A percentile compares a stretch with the other conserved stretches of the same genome.
Evolutionary conservation across 2,329 filamentous ascomycete species (phyloP).

Genomic region (Xylariomycetidae sp.): DNA sequence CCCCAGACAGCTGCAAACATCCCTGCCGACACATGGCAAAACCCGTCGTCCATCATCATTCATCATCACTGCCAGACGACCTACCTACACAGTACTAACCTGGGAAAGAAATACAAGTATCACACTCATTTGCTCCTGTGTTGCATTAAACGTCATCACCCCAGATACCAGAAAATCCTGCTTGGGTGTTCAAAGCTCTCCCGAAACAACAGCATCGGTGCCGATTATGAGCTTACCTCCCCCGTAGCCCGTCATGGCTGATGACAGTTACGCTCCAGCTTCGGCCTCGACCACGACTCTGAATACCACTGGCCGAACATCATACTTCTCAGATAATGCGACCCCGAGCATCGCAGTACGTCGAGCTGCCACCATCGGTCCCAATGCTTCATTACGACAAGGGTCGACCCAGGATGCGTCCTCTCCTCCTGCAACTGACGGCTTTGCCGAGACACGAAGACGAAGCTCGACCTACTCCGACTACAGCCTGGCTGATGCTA

Average conservation of each 20-base stretch:
- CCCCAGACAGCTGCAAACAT: neutral
- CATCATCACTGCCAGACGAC: too few relatives aligned
- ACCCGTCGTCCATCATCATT: neutral
- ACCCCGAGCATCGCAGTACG: slow-evolving; percentile 35
- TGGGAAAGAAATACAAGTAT: too few relatives aligned
- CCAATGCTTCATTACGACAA: slow-evolving; percentile 18
- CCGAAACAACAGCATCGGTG: neutral
- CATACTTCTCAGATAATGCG: slow-evolving; percentile 12
- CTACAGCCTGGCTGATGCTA: slow-evolving; percentile 64
- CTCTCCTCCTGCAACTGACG: slow-evolving; percentile 11
- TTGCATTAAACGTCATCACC: too few relatives aligned
- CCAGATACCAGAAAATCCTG: neutral
- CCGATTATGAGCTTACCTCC: slow-evolving; percentile 9
- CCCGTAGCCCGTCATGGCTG: slow-evolving; percentile 21
- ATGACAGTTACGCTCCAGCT: slow-evolving; percentile 19
- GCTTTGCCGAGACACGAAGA: slow-evolving; percentile 40
- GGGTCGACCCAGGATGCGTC: slow-evolving; percentile 15
- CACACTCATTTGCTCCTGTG: too few relatives aligned
- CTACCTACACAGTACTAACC: too few relatives aligned
- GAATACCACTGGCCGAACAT: slow-evolving; percentile 12
- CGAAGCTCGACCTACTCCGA: slow-evolving; percentile 78
- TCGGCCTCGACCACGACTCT: slow-evolving; percentile 15
- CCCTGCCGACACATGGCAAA: neutral
- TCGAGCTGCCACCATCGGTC: slow-evolving; percentile 36
- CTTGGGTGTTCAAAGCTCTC: neutral